Evolutionary conservation across 805 yeast species (phyloP).

Genomic region (Zygoascus bituminiphila): DNA sequence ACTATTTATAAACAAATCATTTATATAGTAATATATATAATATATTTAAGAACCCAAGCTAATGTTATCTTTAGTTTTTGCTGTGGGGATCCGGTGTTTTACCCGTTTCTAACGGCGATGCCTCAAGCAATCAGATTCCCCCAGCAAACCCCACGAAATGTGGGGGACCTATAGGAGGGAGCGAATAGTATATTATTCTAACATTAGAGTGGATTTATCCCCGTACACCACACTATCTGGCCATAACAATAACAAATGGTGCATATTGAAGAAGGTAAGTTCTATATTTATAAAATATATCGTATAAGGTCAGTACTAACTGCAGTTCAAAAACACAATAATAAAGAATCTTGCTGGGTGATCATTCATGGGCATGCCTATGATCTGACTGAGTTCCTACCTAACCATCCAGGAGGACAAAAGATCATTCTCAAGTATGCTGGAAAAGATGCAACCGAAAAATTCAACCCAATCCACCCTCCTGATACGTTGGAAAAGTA

Average conservation of each 20-base stretch:
- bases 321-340: constrained; percentile 43
- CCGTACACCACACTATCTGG: no score
- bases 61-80: no score
- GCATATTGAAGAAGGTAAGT: constrained; percentile 16
- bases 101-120: no score
- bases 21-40: background rate
- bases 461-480: constrained; percentile 86
- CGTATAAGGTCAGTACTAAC: constrained; percentile 24
- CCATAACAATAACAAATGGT: constrained; percentile 8
- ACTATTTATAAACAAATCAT: constrained; percentile 13
- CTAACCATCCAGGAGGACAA: constrained; percentile 56
- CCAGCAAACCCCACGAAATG: no score
- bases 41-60: no score
- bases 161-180: no score
- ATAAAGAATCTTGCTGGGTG: constrained; percentile 70
- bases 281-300: background rate
- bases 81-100: no score
- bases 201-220: no score
- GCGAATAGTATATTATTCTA: no score
- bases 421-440: constrained; percentile 46
- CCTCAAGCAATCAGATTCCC: no score
- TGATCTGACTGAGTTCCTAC: constrained; percentile 58
- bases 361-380: constrained; percentile 72
- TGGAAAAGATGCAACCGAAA: constrained; percentile 76
- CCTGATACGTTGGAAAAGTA: constrained; percentile 68